These are phyloP conservation scores for Apium graveolens DNA, from an alignment of 129 eudicot species.

Conservation along the genomic window DNA sequence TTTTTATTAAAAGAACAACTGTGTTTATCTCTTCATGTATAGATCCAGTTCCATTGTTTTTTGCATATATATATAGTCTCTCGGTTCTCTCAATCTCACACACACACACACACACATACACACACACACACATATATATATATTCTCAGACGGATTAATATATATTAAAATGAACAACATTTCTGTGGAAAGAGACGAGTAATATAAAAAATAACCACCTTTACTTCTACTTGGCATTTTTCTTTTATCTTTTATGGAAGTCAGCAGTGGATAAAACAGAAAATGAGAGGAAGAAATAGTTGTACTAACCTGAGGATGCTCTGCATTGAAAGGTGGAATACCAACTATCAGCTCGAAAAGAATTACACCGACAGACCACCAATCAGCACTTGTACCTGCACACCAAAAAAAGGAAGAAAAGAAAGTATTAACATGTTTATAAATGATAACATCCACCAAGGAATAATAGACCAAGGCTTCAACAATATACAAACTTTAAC, in stretches of 20 bases:
- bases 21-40: no score
- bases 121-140: no score
- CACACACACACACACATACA: no score
- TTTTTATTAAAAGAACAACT: neutral
- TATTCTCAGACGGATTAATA: no score
- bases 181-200: neutral
- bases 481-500: neutral
- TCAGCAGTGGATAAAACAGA: neutral
- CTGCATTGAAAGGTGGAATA: conserved; percentile 97
- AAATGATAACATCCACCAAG: neutral
- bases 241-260: neutral
- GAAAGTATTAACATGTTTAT: neutral
- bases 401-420: neutral
- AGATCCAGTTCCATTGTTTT: no score
- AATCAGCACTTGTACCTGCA: conserved; percentile 84
- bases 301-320: conserved; percentile 82
- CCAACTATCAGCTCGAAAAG: conserved; percentile 94
- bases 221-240: neutral
- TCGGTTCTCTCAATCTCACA: no score
- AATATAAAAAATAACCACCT: neutral
- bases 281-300: neutral
- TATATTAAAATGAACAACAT: no score
- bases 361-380: conserved; percentile 99
- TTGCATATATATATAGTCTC: no score
- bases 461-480: neutral